These are phyloP conservation scores for Begonia fuchsioides DNA, from an alignment of 306 rosid species.

Conservation along the genomic window DNA sequence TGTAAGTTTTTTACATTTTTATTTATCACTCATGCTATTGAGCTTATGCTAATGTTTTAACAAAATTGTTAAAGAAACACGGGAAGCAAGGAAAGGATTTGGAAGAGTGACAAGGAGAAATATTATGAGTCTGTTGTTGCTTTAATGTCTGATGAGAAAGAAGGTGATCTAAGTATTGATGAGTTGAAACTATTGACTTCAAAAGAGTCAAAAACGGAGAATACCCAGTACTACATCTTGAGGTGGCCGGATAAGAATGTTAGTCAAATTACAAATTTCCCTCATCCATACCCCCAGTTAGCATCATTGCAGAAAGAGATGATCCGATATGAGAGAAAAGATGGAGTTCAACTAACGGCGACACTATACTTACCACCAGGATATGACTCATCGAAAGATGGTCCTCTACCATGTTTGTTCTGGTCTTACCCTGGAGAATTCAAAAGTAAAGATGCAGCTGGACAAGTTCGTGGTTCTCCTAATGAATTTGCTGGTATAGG, in stretches of 20 bases:
- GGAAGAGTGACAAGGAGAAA: constrained; percentile 81
- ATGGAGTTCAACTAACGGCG: constrained; percentile 95
- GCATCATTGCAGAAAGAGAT: constrained; percentile 89
- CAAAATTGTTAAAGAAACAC: constrained; percentile 63
- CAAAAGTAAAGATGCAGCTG: constrained; percentile 98
- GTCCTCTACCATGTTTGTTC: constrained; percentile 88
- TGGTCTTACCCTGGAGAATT: constrained; percentile 99
- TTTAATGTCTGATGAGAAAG: constrained; percentile 84
- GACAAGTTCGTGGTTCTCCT: constrained; percentile 98
- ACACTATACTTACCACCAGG: constrained; percentile 91
- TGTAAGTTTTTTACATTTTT: constrained; percentile 35
- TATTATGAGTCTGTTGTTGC: constrained; percentile 78
- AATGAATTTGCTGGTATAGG: constrained; percentile 98
- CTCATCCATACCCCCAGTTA: constrained; percentile 98
- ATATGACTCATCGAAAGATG: constrained; percentile 73
- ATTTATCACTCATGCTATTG: constrained; percentile 1
- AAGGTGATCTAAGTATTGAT: constrained; percentile 66
- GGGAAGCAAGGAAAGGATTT: constrained; percentile 78
- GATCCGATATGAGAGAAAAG: constrained; percentile 91
- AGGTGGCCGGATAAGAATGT: constrained; percentile 73
- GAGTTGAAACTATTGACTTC: constrained; percentile 69
- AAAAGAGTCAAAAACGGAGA: constrained; percentile 94
- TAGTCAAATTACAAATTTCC: constrained; percentile 69
- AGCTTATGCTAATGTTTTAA: constrained; percentile 15
- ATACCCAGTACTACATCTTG: constrained; percentile 70